A percentile compares a stretch with the other conserved stretches of the same genome.
These are phyloP conservation scores for Microdochium paspali DNA, from an alignment of 2,329 filamentous ascomycete species.

Conservation along the genomic window DNA sequence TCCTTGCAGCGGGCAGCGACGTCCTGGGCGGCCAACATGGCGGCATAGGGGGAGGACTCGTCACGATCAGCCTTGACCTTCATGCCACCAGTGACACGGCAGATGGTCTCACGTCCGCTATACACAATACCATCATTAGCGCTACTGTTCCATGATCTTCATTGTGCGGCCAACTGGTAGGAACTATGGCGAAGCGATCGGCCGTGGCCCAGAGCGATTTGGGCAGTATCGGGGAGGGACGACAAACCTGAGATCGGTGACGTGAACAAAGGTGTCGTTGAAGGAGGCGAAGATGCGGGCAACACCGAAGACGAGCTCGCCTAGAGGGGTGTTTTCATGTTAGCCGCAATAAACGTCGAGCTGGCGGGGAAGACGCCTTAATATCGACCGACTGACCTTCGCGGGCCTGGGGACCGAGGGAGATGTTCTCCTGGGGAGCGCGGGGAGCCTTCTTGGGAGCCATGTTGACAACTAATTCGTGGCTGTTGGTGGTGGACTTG, in stretches of 20 bases:
- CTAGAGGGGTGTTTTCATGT: slow-evolving; percentile 32
- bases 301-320: slow-evolving; percentile 96
- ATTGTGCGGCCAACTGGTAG: no score
- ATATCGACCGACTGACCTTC: slow-evolving; percentile 62
- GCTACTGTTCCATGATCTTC: slow-evolving; percentile 20
- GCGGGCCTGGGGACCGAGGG: slow-evolving; percentile 90
- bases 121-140: slow-evolving; percentile 61
- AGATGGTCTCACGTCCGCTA: slow-evolving; percentile 99
- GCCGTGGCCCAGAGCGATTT: neutral
- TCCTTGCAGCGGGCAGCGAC: slow-evolving; percentile 78
- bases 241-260: slow-evolving; percentile 93
- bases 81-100: slow-evolving; percentile 99
- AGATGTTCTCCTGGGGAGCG: slow-evolving; percentile 93
- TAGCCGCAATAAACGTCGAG: slow-evolving; percentile 10
- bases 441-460: slow-evolving; percentile 84
- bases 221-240: slow-evolving; percentile 5
- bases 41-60: slow-evolving; percentile 98
- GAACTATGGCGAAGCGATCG: neutral
- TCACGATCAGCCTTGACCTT: slow-evolving; percentile 99
- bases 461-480: slow-evolving; percentile 55
- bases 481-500: slow-evolving; percentile 16
- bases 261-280: slow-evolving; percentile 94
- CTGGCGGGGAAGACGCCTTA: neutral
- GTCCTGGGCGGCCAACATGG: slow-evolving; percentile 99
- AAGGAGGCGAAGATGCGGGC: slow-evolving; percentile 96